Conservation (phyloP, 495 filamentous ascomycete species). For the Talaromyces adpressus region DNA sequence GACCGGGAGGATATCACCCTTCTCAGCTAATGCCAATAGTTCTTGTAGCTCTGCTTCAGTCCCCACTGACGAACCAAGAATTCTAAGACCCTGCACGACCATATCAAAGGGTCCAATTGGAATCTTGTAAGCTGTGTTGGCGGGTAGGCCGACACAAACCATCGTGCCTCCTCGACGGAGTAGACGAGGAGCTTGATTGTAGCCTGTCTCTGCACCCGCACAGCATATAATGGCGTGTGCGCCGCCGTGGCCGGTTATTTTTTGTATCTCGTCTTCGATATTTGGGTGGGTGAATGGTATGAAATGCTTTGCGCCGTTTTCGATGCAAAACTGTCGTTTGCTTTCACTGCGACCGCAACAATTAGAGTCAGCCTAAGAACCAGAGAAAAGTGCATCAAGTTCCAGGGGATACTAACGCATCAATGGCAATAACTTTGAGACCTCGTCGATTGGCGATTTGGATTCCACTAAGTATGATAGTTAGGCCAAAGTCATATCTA, state of each 20-base stretch:
- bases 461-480: no score
- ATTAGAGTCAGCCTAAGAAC: no score
- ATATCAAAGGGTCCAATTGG: no score
- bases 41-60: background rate
- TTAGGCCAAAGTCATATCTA: no score
- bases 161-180: conserved; percentile 23
- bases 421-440: no score
- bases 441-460: no score
- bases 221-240: conserved; percentile 26
- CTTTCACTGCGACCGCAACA: no score
- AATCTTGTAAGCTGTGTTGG: background rate
- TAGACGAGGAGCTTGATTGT: conserved; percentile 18
- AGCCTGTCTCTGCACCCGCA: conserved; percentile 20
- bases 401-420: no score
- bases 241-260: conserved; percentile 22
- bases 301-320: no score
- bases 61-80: conserved; percentile 25
- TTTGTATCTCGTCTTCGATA: conserved; percentile 12
- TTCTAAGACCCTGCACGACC: conserved; percentile 13
- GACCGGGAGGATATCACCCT: background rate
- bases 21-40: background rate
- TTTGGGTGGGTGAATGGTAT: no score
- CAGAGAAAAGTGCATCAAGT: no score
- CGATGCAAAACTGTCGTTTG: no score
- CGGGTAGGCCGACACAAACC: conserved; percentile 23